phyloP scores from a whole-genome alignment of 2,329 filamentous ascomycete genomes.

The Torrubiellomyces zombiae region DNA sequence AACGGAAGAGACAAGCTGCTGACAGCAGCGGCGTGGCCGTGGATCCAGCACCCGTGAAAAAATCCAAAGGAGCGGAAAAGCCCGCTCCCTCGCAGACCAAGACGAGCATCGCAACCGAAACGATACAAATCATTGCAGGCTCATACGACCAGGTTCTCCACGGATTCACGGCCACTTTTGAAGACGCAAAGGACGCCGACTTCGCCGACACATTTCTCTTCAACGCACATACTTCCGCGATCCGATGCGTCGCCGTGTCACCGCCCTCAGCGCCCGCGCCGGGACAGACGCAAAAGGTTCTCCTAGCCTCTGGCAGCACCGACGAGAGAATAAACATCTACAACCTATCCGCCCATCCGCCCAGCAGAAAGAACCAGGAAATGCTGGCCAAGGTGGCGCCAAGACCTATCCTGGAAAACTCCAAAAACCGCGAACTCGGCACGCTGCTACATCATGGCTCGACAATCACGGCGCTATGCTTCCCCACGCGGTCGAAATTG shows the following conservation, averaged over 20 bases:
- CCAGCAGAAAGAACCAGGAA: constrained; percentile 36
- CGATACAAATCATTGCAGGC: constrained; percentile 80
- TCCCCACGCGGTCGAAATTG: constrained; percentile 75
- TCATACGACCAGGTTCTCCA: constrained; percentile 91
- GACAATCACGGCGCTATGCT: constrained; percentile 62
- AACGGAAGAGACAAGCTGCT: constrained; percentile 29
- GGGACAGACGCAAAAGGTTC: constrained; percentile 60
- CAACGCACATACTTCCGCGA: constrained; percentile 78
- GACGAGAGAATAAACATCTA: constrained; percentile 95
- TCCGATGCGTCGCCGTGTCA: constrained; percentile 78
- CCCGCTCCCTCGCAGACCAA: constrained; percentile 3
- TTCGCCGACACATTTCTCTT: constrained; percentile 94
- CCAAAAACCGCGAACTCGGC: constrained; percentile 75
- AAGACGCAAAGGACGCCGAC: constrained; percentile 26
- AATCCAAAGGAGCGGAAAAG: no score
- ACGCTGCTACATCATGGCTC: constrained; percentile 74
- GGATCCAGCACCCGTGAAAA: constrained; percentile 14
- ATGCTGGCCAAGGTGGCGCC: constrained; percentile 51
- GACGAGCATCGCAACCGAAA: constrained; percentile 18
- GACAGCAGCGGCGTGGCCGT: constrained; percentile 9
- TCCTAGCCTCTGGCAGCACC: constrained; percentile 79
- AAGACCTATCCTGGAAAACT: constrained; percentile 65
- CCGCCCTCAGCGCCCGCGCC: constrained; percentile 46
- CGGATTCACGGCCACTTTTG: constrained; percentile 64
- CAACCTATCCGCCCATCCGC: constrained; percentile 59